Conservation (phyloP, 768 basidiomycete genomes). For the Kwoniella dendrophila region DNA sequence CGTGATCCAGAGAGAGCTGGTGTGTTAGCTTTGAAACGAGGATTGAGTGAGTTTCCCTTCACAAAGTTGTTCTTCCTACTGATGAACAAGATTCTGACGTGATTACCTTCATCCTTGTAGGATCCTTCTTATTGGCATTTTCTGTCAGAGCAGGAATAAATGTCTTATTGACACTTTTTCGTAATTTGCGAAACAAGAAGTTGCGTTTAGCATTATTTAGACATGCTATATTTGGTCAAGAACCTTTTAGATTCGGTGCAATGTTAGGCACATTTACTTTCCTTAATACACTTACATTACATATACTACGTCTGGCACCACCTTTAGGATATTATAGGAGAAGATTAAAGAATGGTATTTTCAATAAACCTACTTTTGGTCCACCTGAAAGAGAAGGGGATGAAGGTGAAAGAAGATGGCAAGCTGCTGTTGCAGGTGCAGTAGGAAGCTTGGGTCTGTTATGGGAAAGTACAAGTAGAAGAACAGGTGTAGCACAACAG, state of each 20-base stretch:
- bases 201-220: slow-evolving; percentile 69
- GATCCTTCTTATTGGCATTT: slow-evolving; percentile 78
- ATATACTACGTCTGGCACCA: slow-evolving; percentile 52
- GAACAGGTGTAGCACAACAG: slow-evolving; percentile 54
- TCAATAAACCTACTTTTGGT: slow-evolving; percentile 46
- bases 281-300: slow-evolving; percentile 53
- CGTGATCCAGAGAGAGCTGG: slow-evolving; percentile 51
- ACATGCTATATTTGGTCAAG: slow-evolving; percentile 79
- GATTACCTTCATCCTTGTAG: slow-evolving; percentile 56
- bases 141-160: slow-evolving; percentile 81
- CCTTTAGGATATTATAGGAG: slow-evolving; percentile 47
- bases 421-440: slow-evolving; percentile 54
- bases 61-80: background rate
- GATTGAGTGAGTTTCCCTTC: slow-evolving; percentile 35
- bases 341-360: slow-evolving; percentile 35
- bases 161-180: slow-evolving; percentile 73
- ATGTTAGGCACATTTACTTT: slow-evolving; percentile 68
- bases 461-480: slow-evolving; percentile 45
- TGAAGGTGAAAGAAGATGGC: slow-evolving; percentile 53
- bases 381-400: slow-evolving; percentile 48
- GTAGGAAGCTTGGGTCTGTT: slow-evolving; percentile 52
- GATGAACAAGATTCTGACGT: too few relatives aligned
- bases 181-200: slow-evolving; percentile 66
- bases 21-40: slow-evolving; percentile 49
- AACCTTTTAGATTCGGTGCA: slow-evolving; percentile 79